Base-by-base conservation (phyloP, 345 rosid species). In the Iberis pinnata region DNA sequence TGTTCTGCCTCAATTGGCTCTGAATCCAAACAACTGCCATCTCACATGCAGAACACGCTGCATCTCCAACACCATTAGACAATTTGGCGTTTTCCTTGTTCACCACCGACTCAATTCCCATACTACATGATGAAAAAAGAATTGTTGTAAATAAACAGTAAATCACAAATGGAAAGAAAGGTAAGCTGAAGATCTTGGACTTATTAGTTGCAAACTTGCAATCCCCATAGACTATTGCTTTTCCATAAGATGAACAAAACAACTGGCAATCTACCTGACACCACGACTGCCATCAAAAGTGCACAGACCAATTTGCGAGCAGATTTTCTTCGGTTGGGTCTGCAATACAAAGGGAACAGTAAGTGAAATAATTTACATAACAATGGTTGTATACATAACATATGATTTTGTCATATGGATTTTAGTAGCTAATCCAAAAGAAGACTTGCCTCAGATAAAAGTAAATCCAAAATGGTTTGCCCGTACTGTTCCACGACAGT, bases 11-110 rank as follows among this genome's bases (percentile, higher is more conserved):
- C 48, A 88, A 64, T 65, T 84, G 80, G 78, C 79, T 81, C 63
- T 84, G 83, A 73, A 83, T 83, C 98, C 98, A 90, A 9, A 78
- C 80, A 62, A 82, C 95, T 40, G 93, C 79, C 98, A 78, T 82
- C 82, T 88, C 89, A 72, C 96, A 90, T 65, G 84, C 81, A 26
- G 84, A 53, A 69, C 98, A 90, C 64, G 67, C 71, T 11, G 81
- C 86, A 49, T 76, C 80, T 25, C 43, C 71, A 17, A 61, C 32
- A 47, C 63, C 49, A 25, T 65, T 67, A 1, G 80, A 75, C 42
- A 65, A 70, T 64, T 62, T 76, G 52, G 60, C 53, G 37, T 56
- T 50, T 56, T 55, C 72, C 76, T 79, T 67, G 57, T 76, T 74
- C 55, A 81, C 86, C 54, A 87, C 89, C 37, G 78, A 80, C 86